phyloP scores from a whole-genome alignment of 2,329 filamentous ascomycete species.

The Orbilia oligospora region DNA sequence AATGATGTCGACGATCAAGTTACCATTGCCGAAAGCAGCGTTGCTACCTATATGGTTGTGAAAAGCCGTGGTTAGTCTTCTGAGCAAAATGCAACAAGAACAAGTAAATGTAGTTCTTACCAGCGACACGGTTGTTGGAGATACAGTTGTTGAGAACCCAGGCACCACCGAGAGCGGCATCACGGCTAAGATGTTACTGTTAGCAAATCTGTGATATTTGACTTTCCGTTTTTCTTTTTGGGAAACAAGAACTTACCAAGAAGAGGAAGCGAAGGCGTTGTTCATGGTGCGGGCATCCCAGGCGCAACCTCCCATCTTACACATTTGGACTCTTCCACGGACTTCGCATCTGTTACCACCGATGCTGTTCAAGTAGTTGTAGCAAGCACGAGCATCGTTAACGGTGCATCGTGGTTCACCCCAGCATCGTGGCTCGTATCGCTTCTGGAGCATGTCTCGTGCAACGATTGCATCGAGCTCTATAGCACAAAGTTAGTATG shows the following conservation, averaged over 20 bases:
- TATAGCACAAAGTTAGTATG: not conserved
- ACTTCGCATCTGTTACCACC: slow-evolving; percentile 32
- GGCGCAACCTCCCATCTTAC: slow-evolving; percentile 39
- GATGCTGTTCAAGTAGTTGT: slow-evolving; percentile 58
- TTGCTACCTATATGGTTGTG: slow-evolving; percentile 22
- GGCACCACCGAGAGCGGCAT: slow-evolving; percentile 43
- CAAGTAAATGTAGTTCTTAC: not conserved
- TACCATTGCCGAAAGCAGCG: slow-evolving; percentile 49
- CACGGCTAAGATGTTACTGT: slow-evolving; percentile 11
- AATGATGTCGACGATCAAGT: slow-evolving; percentile 49
- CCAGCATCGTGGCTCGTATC: slow-evolving; percentile 47
- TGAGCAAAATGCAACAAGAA: not conserved
- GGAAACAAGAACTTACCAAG: slow-evolving; percentile 19
- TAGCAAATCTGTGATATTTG: not conserved
- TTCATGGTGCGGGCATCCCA: slow-evolving; percentile 47
- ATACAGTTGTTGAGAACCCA: slow-evolving; percentile 50
- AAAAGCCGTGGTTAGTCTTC: slow-evolving; percentile 7
- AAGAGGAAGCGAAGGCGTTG: slow-evolving; percentile 43
- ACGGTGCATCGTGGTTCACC: slow-evolving; percentile 41
- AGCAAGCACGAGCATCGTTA: slow-evolving; percentile 43
- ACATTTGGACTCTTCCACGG: slow-evolving; percentile 36
- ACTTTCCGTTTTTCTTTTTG: not conserved
- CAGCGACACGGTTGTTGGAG: slow-evolving; percentile 30
- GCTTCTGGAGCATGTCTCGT: slow-evolving; percentile 34
- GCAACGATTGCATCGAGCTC: slow-evolving; percentile 23